phyloP scores from a whole-genome alignment of 768 basidiomycete genomes.

The Paxillus involutus region DNA sequence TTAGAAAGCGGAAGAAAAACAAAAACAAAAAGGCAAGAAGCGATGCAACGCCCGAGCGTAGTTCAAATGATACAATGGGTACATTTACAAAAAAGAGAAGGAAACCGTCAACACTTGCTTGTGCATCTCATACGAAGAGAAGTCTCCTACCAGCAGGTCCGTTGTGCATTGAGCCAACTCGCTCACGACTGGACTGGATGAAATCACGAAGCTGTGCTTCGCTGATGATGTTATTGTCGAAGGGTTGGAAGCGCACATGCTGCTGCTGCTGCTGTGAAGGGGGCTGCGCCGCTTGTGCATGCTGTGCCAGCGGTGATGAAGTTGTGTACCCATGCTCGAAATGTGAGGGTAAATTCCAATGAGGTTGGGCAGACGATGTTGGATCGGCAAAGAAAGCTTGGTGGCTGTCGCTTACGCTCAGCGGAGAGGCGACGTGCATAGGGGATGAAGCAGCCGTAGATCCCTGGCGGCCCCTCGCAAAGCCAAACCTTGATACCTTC shows the following conservation, averaged over 20 bases:
- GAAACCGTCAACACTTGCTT: slow-evolving; percentile 33
- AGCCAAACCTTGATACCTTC: slow-evolving; percentile 79
- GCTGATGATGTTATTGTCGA: slow-evolving; percentile 54
- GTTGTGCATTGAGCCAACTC: slow-evolving; percentile 37
- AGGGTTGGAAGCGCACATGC: slow-evolving; percentile 53
- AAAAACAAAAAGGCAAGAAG: slow-evolving; percentile 13
- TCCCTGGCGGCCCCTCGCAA: slow-evolving; percentile 69
- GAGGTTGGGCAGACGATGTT: slow-evolving; percentile 37
- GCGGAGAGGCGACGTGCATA: slow-evolving; percentile 53
- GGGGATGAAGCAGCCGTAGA: slow-evolving; percentile 61
- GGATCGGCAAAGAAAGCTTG: slow-evolving; percentile 46
- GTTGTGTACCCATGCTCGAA: slow-evolving; percentile 43
- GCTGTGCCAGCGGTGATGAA: slow-evolving; percentile 47
- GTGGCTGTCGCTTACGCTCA: slow-evolving; percentile 49
- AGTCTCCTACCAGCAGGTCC: slow-evolving; percentile 49
- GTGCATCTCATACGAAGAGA: slow-evolving; percentile 38
- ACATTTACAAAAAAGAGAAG: slow-evolving; percentile 27
- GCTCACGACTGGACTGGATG: slow-evolving; percentile 68
- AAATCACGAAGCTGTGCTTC: slow-evolving; percentile 79
- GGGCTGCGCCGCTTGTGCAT: slow-evolving; percentile 38
- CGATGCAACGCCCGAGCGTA: slow-evolving; percentile 12
- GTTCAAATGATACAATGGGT: slow-evolving; percentile 20
- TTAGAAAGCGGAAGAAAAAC: slow-evolving; percentile 14
- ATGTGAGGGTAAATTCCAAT: slow-evolving; percentile 45
- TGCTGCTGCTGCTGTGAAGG: slow-evolving; percentile 31